Conservation (phyloP, 306 rosid genomes). For the Benincasa hispida region DNA sequence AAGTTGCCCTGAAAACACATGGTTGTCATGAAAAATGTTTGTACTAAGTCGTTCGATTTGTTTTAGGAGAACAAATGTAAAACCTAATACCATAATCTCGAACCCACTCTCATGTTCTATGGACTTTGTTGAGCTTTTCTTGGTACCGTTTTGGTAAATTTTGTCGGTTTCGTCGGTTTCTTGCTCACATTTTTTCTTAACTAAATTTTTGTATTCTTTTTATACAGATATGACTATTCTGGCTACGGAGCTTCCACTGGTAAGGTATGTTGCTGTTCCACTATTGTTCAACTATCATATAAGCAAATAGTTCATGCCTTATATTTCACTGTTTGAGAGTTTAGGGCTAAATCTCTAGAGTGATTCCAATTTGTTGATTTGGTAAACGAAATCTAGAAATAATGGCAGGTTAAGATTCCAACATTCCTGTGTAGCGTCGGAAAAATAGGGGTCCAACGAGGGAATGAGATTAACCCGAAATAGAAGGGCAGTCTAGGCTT, state of each 20-base stretch:
- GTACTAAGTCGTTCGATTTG: not conserved
- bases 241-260: constrained; percentile 99
- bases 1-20: not conserved
- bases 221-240: constrained; percentile 90
- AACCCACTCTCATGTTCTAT: not conserved
- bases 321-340: not conserved
- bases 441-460: too few species aligned
- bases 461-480: not conserved
- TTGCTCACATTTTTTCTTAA: not conserved
- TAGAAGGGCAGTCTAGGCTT: not conserved
- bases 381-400: not conserved
- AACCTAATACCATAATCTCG: not conserved
- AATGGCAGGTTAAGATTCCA: not conserved
- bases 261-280: constrained; percentile 43
- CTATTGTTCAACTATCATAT: not conserved
- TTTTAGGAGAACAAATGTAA: not conserved
- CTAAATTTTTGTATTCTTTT: not conserved
- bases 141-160: not conserved
- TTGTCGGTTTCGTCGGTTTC: not conserved
- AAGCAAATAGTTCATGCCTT: not conserved
- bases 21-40: not conserved
- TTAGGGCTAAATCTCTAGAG: not conserved
- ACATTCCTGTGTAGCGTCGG: not conserved
- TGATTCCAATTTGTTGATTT: not conserved
- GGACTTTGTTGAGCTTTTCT: not conserved